Conservation (phyloP, 1,284 basidiomycete species). For the Leccinum solheimii region DNA sequence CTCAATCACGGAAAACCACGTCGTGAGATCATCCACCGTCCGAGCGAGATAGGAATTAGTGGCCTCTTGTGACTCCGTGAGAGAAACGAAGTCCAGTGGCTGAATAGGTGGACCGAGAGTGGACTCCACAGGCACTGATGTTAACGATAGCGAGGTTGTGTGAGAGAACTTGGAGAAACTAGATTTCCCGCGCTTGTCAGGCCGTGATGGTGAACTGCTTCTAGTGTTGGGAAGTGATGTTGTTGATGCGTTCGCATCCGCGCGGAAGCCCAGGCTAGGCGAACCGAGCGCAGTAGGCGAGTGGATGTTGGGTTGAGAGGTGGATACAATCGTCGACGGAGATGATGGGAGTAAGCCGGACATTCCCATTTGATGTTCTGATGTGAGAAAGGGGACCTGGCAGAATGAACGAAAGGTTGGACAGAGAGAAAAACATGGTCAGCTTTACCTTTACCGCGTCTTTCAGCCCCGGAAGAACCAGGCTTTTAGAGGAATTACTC, state of each 20-base stretch:
- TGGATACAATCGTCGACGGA: constrained; percentile 57
- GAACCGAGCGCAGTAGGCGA: constrained; percentile 45
- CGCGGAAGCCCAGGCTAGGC: constrained; percentile 31
- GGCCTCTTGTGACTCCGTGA: constrained; percentile 59
- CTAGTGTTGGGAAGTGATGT: constrained; percentile 43
- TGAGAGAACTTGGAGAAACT: constrained; percentile 30
- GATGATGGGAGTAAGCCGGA: constrained; percentile 77
- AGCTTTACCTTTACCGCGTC: constrained; percentile 66
- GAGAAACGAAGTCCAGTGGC: constrained; percentile 67
- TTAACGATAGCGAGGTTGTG: constrained; percentile 32
- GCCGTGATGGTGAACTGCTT: constrained; percentile 41
- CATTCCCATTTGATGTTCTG: constrained; percentile 68
- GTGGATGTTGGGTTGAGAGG: constrained; percentile 43
- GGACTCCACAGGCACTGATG: constrained; percentile 32
- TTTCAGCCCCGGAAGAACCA: constrained; percentile 60
- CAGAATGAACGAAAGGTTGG: constrained; percentile 2
- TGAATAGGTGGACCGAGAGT: constrained; percentile 47
- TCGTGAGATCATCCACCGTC: constrained; percentile 77
- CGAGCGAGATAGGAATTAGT: constrained; percentile 72
- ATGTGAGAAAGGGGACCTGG: constrained; percentile 64
- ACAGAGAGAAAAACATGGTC: constrained; percentile 1
- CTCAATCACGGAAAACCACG: constrained; percentile 82
- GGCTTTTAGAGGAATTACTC: constrained; percentile 30
- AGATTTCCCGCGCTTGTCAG: constrained; percentile 30
- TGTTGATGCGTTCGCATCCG: constrained; percentile 32